Percentiles rank a stretch among this genome's conserved stretches.
Conservation (phyloP, 257 asterid genomes). For the Ballota nigra region DNA sequence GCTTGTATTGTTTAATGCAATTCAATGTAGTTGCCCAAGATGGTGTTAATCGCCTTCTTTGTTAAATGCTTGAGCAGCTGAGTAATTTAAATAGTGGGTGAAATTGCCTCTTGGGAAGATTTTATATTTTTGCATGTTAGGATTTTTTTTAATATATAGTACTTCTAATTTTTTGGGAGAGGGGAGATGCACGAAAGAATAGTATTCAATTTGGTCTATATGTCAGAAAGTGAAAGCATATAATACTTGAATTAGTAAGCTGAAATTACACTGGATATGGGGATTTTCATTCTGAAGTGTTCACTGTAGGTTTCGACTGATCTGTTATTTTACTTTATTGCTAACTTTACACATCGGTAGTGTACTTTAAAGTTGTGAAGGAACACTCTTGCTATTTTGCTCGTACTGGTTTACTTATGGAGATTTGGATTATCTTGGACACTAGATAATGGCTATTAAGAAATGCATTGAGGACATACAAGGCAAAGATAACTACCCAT, state of each 20-base stretch:
- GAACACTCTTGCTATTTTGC: neutral
- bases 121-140: neutral
- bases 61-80: slow-evolving; percentile 11
- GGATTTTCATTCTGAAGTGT: neutral
- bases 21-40: neutral
- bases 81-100: neutral
- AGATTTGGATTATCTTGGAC: slow-evolving; percentile 20
- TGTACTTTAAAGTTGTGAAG: no score
- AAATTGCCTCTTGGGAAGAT: slow-evolving; percentile 11
- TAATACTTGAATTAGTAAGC: neutral
- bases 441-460: slow-evolving; percentile 85
- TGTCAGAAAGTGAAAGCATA: slow-evolving; percentile 10
- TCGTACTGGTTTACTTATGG: slow-evolving; percentile 1
- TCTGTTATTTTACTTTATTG: neutral
- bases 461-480: slow-evolving; percentile 84
- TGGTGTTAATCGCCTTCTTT: neutral
- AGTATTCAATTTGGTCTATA: slow-evolving; percentile 13
- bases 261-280: neutral
- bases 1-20: neutral
- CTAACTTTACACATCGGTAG: neutral
- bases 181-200: neutral
- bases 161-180: neutral
- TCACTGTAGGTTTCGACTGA: neutral
- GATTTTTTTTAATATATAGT: no score
- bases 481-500: slow-evolving; percentile 88